Base-by-base conservation (phyloP, 495 filamentous ascomycete genomes). In the Talaromyces liani region DNA sequence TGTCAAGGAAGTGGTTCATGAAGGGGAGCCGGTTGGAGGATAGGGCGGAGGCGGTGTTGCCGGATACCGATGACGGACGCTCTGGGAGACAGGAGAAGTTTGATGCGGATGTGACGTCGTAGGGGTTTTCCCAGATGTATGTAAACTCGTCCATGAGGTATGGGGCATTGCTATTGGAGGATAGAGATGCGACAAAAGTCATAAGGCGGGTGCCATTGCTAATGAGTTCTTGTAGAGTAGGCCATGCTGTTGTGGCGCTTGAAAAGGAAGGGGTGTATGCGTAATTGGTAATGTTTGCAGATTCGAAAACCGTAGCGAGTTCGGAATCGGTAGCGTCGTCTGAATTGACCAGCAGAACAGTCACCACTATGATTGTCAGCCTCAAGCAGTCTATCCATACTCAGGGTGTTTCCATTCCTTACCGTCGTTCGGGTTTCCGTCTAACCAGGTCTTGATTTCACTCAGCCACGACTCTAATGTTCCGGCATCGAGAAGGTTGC, bases 111-210 rank as follows among this genome's bases (percentile, higher is more conserved):
- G 78, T 79, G 10, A 87, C 87, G 63, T 91, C 88, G 75, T 88
- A 93, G 0, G 83, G 82, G 25, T 88, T 91, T 72, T 93, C 90
- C 83, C 88, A 92, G 72, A 92, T 75, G 69, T 87, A 88, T 53
- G 75, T 80, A 72, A 90, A 92, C 72, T 93, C 83, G 70, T 90
- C 82, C 60, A 91, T 77, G 6, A 92, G 83, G 77, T 90, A 91
- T 0, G 86, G 81, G 63, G 84, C 80, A 0, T 66, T 63, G 9
- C 75, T 67, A 59, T 80, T 79, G 47, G 62, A 65, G 20, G 70
- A 67, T 57, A 89, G 67, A 25, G 78, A 79, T 6, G 87, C 80
- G 65, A 91, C 77, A 66, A 89, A 91, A 8, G 82, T 80, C 61
- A 91, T 79, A 1, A 93, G 77, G 0, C 88, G 85, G 7, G 79